Percentiles rank a stretch among this genome's conserved stretches.
Evolutionary conservation across 257 asterid genomes (phyloP).

Genomic region (Solanum paucissectum): DNA sequence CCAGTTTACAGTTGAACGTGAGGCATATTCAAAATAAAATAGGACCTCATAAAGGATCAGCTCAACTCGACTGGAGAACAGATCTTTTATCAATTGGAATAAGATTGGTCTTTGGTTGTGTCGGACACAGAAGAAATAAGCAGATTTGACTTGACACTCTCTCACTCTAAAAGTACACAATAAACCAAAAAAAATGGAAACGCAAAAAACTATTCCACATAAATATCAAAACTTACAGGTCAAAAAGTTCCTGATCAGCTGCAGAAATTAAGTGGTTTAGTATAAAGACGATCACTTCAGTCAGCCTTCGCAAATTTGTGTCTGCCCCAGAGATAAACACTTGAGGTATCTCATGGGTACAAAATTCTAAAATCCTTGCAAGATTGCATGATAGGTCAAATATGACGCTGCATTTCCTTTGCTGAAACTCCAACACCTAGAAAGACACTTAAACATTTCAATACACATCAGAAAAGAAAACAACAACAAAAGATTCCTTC

Average conservation of each 20-base stretch:
- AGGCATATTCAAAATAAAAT: background rate
- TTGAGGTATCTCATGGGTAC: conserved; percentile 79
- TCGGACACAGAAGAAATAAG: background rate
- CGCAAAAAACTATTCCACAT: background rate
- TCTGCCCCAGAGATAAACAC: conserved; percentile 71
- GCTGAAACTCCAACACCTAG: conserved; percentile 83
- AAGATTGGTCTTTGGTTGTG: background rate
- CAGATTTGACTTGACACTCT: background rate
- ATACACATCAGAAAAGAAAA: background rate
- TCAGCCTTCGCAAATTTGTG: conserved; percentile 76
- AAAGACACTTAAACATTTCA: conserved; percentile 7
- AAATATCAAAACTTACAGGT: conserved; percentile 47
- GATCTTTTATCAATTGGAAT: background rate
- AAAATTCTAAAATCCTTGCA: conserved; percentile 81
- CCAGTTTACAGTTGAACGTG: background rate
- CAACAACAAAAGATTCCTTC: background rate
- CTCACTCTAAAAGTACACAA: background rate
- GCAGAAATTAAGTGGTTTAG: conserved; percentile 66
- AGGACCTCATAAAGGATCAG: background rate
- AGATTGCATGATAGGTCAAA: conserved; percentile 90
- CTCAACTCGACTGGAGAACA: background rate
- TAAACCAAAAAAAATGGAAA: background rate
- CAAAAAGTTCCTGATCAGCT: conserved; percentile 72
- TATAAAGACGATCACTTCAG: conserved; percentile 74
- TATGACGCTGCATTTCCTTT: conserved; percentile 75